Conservation (phyloP, 2,329 filamentous ascomycete species). For the Pseudogymnoascus sp. region DNA sequence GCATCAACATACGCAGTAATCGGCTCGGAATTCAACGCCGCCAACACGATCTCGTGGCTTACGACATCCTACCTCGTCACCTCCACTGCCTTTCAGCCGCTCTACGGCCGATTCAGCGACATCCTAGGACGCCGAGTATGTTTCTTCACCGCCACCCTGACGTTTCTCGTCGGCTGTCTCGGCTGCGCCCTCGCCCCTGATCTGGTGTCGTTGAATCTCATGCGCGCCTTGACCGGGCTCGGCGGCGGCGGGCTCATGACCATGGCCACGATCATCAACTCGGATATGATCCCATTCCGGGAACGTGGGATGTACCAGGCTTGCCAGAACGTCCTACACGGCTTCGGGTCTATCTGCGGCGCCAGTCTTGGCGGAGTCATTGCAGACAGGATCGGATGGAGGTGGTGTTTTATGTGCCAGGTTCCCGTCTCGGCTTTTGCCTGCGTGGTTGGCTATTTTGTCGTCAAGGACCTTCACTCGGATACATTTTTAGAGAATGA, state of each 20-base stretch:
- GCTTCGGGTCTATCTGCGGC: slow-evolving; percentile 53
- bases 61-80: slow-evolving; percentile 66
- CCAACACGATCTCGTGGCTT: slow-evolving; percentile 66
- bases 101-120: slow-evolving; percentile 64
- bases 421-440: slow-evolving; percentile 51
- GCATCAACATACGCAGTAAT: slow-evolving; percentile 67
- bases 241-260: slow-evolving; percentile 62
- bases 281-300: slow-evolving; percentile 52
- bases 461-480: slow-evolving; percentile 38
- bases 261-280: slow-evolving; percentile 56
- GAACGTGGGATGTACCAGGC: slow-evolving; percentile 52
- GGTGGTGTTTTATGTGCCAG: slow-evolving; percentile 57
- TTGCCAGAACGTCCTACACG: slow-evolving; percentile 51
- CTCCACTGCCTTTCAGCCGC: slow-evolving; percentile 61
- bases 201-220: slow-evolving; percentile 52
- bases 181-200: slow-evolving; percentile 55
- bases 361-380: slow-evolving; percentile 57
- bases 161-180: slow-evolving; percentile 54
- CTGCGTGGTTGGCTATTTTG: slow-evolving; percentile 43
- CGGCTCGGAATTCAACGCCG: slow-evolving; percentile 63
- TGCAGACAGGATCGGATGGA: slow-evolving; percentile 57
- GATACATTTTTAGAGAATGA: slow-evolving; percentile 13
- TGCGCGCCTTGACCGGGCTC: slow-evolving; percentile 59
- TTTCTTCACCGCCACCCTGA: slow-evolving; percentile 55
- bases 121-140: slow-evolving; percentile 55